phyloP scores from a whole-genome alignment of 768 basidiomycete species.

The Leucosporidium creatinivorum region DNA sequence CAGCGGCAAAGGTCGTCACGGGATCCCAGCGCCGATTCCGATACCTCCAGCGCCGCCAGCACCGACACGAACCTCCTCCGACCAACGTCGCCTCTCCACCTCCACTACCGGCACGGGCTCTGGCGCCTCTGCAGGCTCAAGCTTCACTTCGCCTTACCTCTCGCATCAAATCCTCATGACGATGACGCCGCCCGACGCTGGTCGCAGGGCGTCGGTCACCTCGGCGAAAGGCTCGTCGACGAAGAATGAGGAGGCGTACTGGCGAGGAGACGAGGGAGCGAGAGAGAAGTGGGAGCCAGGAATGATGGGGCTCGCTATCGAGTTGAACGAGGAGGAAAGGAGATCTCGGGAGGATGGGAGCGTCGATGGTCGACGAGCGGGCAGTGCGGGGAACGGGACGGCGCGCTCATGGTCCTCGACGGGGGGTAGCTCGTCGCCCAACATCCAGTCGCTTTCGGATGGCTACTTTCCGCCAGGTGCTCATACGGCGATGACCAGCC shows the following conservation, averaged over 20 bases:
- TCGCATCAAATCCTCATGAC: not conserved
- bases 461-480: no score
- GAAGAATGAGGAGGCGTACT: not conserved
- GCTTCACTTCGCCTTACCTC: not conserved
- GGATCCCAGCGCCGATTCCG: conserved; percentile 2
- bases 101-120: no score
- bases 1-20: not conserved
- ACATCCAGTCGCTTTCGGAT: no score
- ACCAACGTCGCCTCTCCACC: no score
- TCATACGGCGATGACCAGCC: not conserved
- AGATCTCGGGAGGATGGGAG: not conserved
- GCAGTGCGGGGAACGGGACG: no score
- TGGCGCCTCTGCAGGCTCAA: no score
- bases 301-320: not conserved
- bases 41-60: not conserved
- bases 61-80: no score
- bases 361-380: no score
- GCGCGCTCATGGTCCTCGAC: no score
- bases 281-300: not conserved
- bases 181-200: not conserved
- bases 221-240: not conserved
- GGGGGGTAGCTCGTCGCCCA: no score
- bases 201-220: not conserved
- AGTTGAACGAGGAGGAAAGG: not conserved
- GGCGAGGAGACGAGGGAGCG: not conserved